phyloP scores from a whole-genome alignment of 106 monocot genomes.

The Dactylorhiza incarnata region DNA sequence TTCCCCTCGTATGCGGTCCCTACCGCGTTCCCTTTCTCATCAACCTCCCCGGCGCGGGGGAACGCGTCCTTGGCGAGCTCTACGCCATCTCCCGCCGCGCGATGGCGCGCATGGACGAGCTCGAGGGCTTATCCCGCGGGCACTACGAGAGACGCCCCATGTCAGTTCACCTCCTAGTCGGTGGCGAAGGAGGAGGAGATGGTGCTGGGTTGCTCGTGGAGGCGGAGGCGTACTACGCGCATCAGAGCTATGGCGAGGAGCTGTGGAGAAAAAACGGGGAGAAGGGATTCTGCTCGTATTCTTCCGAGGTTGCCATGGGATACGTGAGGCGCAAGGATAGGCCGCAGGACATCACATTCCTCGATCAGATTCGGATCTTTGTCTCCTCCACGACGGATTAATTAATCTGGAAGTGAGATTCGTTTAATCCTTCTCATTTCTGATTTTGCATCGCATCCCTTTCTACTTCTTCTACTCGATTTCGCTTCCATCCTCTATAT shows the following conservation, averaged over 20 bases:
- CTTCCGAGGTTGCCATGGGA: conserved; percentile 44
- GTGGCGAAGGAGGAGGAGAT: conserved; percentile 2
- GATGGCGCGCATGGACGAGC: conserved; percentile 54
- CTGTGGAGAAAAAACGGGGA: conserved; percentile 54
- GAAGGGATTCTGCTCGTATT: conserved; percentile 44
- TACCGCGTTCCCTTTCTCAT: conserved; percentile 89
- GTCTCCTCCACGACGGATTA: conserved; percentile 11
- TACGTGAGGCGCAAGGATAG: conserved; percentile 74
- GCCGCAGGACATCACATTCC: conserved; percentile 60
- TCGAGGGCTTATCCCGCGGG: conserved; percentile 50
- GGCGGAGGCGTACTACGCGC: conserved; percentile 69
- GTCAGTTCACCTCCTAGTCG: background rate
- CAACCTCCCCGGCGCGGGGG: conserved; percentile 55
- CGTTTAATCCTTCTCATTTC: background rate
- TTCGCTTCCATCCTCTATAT: too few relatives aligned
- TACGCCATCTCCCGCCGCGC: conserved; percentile 43
- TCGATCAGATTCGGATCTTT: conserved; percentile 69
- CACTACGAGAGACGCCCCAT: conserved; percentile 76
- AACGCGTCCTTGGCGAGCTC: conserved; percentile 54
- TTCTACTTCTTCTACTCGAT: too few relatives aligned
- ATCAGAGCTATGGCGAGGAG: conserved; percentile 52
- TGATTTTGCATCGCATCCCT: background rate
- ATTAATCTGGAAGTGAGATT: background rate
- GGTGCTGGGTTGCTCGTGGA: conserved; percentile 13
- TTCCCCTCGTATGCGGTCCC: conserved; percentile 84